These are phyloP conservation scores for Lachnellula arida DNA, from an alignment of 2,329 filamentous ascomycete species.

Conservation along the genomic window DNA sequence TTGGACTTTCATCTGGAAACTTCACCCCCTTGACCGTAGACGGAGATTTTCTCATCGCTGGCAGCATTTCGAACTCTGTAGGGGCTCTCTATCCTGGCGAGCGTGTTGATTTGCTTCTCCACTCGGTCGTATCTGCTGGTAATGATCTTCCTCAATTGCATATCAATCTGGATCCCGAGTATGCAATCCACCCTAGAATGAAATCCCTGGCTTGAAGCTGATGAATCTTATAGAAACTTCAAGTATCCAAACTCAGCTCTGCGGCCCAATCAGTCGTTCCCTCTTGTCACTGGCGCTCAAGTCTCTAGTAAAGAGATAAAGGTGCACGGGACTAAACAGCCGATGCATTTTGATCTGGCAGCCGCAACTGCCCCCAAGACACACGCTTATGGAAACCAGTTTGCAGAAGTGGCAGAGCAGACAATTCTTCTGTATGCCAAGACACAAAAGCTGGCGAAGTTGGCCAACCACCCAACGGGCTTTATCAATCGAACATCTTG, in stretches of 20 bases:
- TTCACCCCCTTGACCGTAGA: slow-evolving; percentile 32
- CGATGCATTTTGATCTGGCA: slow-evolving; percentile 21
- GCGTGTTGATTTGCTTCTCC: slow-evolving; percentile 34
- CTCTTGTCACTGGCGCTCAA: slow-evolving; percentile 16
- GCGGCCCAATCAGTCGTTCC: slow-evolving; percentile 35
- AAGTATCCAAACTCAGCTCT: slow-evolving; percentile 42
- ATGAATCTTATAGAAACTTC: slow-evolving; percentile 33
- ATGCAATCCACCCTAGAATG: slow-evolving; percentile 1
- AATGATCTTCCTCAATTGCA: slow-evolving; percentile 9
- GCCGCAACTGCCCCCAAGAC: not conserved
- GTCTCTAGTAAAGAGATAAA: not conserved
- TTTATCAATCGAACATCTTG: slow-evolving; percentile 46
- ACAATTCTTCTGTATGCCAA: slow-evolving; percentile 43
- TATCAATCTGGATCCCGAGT: slow-evolving; percentile 35
- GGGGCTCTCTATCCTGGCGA: slow-evolving; percentile 38
- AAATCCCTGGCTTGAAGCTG: too few species aligned
- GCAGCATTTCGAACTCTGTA: slow-evolving; percentile 28
- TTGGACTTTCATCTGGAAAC: slow-evolving; percentile 9
- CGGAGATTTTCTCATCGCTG: slow-evolving; percentile 32
- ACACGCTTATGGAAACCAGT: not conserved
- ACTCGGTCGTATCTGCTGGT: not conserved
- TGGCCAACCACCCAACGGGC: slow-evolving; percentile 40
- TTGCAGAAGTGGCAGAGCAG: slow-evolving; percentile 28
- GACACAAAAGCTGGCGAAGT: slow-evolving; percentile 39
- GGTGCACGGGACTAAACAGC: not conserved